Conservation (phyloP, 2,329 filamentous ascomycete genomes). For the Metarhizium anisopliae region DNA sequence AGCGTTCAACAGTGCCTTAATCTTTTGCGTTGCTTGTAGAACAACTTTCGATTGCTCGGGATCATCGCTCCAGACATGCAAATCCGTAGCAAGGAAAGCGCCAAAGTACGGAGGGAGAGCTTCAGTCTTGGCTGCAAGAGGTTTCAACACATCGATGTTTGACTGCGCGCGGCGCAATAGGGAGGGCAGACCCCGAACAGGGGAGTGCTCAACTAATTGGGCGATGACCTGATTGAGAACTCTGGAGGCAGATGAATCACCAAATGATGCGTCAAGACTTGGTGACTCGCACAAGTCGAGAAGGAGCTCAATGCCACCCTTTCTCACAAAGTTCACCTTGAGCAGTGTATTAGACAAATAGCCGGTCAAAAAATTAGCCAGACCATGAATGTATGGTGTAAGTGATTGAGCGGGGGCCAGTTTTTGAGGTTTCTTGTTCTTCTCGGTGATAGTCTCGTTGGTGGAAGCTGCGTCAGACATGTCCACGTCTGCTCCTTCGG, state of each 20-base stretch:
- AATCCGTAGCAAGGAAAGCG: conserved; percentile 46
- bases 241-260: conserved; percentile 57
- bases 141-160: conserved; percentile 58
- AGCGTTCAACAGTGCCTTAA: conserved; percentile 69
- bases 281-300: conserved; percentile 77
- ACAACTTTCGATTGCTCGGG: conserved; percentile 29
- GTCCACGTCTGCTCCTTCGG: conserved; percentile 46
- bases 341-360: conserved; percentile 69
- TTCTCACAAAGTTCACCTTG: conserved; percentile 65
- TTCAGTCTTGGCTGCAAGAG: conserved; percentile 46
- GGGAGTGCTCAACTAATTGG: conserved; percentile 69
- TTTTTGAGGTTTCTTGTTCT: conserved; percentile 9
- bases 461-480: conserved; percentile 48
- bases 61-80: conserved; percentile 23
- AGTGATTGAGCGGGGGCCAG: conserved; percentile 30
- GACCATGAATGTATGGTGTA: conserved; percentile 63
- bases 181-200: conserved; percentile 73
- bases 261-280: conserved; percentile 56
- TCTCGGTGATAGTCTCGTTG: conserved; percentile 8
- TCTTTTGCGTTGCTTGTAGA: conserved; percentile 61
- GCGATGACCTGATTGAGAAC: conserved; percentile 67
- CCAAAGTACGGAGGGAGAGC: conserved; percentile 60
- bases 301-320: conserved; percentile 73
- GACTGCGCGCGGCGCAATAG: conserved; percentile 65
- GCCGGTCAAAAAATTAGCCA: conserved; percentile 64